These are phyloP conservation scores for Tetragonia tetragonoides DNA, from an alignment of 148 eudicot genomes.

Conservation along the genomic window DNA sequence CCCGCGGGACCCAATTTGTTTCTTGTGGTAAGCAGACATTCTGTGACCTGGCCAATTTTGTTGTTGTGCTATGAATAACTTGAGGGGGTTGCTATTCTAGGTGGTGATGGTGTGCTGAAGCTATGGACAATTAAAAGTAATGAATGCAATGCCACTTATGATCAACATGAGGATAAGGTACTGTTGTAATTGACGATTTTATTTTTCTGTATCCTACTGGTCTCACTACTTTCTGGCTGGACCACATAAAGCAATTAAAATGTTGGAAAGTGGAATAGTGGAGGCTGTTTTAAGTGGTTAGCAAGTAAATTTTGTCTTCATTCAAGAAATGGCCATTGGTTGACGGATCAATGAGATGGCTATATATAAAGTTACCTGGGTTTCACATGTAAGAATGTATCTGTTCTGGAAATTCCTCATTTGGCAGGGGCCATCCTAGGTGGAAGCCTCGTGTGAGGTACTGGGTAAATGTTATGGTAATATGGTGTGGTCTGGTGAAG, in stretches of 20 bases:
- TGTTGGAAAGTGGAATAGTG: neutral
- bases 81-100: conserved; percentile 34
- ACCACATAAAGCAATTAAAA: neutral
- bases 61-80: conserved; percentile 12
- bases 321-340: neutral
- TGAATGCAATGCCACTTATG: conserved; percentile 92
- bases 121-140: conserved; percentile 81
- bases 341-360: no score
- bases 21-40: conserved; percentile 64
- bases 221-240: neutral
- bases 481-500: neutral
- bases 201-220: neutral
- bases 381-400: neutral
- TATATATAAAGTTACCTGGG: neutral
- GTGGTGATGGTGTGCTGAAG: conserved; percentile 94
- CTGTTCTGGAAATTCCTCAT: no score
- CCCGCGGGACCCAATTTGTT: conserved; percentile 86
- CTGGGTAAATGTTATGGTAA: neutral
- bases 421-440: no score
- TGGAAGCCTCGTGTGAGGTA: neutral
- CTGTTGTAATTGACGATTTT: neutral
- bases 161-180: conserved; percentile 93
- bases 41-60: conserved; percentile 13
- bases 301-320: neutral
- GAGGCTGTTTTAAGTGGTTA: neutral